Evolutionary conservation across 306 rosid species (phyloP), one percentile per base, ranked within the genome.

Genomic region (Prinsepia uniflora): DNA sequence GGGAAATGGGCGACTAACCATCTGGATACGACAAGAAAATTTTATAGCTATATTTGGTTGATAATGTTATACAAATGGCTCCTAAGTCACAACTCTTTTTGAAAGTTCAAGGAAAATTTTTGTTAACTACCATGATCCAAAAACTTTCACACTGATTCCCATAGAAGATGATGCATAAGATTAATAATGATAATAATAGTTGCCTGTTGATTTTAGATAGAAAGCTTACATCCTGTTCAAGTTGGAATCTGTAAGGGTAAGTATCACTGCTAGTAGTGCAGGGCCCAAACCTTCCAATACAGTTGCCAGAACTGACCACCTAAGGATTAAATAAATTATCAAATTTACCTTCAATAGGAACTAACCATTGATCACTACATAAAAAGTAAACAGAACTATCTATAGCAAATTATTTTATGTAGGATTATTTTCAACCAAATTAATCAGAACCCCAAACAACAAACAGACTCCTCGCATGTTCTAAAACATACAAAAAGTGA

Each of bases 141-240:
- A 19, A 52, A 70, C 34, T 58, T 65, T 30, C 52, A 47, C 18
- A 41, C 6, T 10, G 5, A 39, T 10, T 17, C 55, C 67, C 8
- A 18, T 6, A 53, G 55, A 42, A 48, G 60, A 49, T 22, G 56
- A 34, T 58, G 63, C 30, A 67, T 40, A 30, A 6, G n/a, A 6
- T 63, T 41, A 65, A 72, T 18, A 55, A 30, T 1, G 36, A 30
- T 30, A 30, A 30, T 30, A 30, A 20, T 22, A 4, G 48, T 14
- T 65, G 57, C 46, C 3, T 58, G 45, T 56, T 34, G n/a, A 19
- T 71, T 64, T 40, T 10, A 45, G 66, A 14, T 19, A 63, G 49
- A 69, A 76, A 57, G 50, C 95, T 88, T 86, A 88, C 95, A 75
- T 88, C 95, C 76, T 86, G 85, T 68, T 88, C 95, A 58, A 88